Base-by-base conservation (phyloP, 2,329 filamentous ascomycete species). In the Fusarium temperatum region DNA sequence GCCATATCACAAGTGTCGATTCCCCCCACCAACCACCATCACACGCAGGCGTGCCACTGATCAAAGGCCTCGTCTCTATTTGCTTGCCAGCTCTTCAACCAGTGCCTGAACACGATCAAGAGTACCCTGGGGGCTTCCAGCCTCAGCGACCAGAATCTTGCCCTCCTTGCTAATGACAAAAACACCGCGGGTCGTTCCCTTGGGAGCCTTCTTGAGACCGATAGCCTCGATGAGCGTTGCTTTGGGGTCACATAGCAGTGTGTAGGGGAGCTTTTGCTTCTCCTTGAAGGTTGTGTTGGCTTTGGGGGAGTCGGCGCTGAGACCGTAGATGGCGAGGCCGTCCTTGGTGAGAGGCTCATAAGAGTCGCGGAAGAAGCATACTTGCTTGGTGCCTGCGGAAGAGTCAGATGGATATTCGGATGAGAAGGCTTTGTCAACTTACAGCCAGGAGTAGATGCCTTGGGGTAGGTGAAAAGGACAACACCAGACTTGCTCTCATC, bases 361-460 rank as follows among this genome's bases (percentile, higher is more conserved):
- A 30, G 90, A 88, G 87, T 98, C 95, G 80, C 96, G 93, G 89
- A 99, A 98, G 76, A 96, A 87, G 84, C 95, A 98, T 72, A 89
- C 96, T 88, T 99, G 96, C 67, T 88, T 96, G 64, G 95, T 98
- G 88, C 96, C 95, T 98, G 71, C 50, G 39, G n/a, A 73, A 11
- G 20, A 51, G 62, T 74, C 24, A 75, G 64, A 28, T 30, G 39
- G 9, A 63, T 44, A 51, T 26, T 51, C 32, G 14, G 26, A 41
- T 36, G 14, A 44, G 22, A 28, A 47, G 44, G 30, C 13, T 26
- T 38, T 24, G 22, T 28, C 41, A 51, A 81, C 94, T 89, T 90
- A 98, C 96, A 98, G 72, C 96, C 96, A 42, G 94, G 94, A 28
- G 96, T 99, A 35, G 93, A 96, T 18, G 96, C 96, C 85, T 93